Conservation (phyloP, 2,329 filamentous ascomycete genomes). For the Aspergillus transmontanensis region DNA sequence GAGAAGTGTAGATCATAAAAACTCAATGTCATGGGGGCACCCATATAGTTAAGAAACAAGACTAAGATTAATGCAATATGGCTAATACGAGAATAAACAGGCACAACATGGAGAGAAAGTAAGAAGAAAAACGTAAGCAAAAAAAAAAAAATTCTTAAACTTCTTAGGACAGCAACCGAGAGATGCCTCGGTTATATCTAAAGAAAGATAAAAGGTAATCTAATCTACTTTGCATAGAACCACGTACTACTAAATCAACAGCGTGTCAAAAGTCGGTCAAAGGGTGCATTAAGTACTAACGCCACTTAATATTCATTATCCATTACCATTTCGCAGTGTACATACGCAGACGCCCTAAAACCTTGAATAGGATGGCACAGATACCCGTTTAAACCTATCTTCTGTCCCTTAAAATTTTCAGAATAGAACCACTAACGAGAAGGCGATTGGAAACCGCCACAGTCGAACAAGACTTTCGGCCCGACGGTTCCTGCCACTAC, state of each 20-base stretch:
- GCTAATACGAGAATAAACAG: background rate
- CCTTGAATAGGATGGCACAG: background rate
- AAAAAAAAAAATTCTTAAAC: background rate
- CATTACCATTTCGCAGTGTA: background rate
- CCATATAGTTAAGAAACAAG: background rate
- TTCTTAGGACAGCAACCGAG: background rate
- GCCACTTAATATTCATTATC: background rate
- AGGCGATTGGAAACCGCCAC: background rate
- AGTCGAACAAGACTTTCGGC: background rate
- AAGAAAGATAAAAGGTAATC: background rate
- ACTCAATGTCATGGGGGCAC: background rate
- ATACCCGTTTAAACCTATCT: background rate
- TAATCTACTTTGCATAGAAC: background rate
- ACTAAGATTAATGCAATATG: background rate
- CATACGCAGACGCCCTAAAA: background rate
- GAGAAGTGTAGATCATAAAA: background rate
- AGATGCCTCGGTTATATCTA: conserved; percentile 7
- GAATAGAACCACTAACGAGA: background rate
- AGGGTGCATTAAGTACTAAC: background rate
- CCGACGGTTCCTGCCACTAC: background rate
- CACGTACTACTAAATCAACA: background rate
- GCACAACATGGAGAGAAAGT: background rate
- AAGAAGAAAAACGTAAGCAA: background rate
- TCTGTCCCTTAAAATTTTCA: background rate
- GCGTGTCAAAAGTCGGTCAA: background rate